These are phyloP conservation scores for Brasilioporus rufonigricans DNA, from an alignment of 768 basidiomycete species.

Conservation along the genomic window DNA sequence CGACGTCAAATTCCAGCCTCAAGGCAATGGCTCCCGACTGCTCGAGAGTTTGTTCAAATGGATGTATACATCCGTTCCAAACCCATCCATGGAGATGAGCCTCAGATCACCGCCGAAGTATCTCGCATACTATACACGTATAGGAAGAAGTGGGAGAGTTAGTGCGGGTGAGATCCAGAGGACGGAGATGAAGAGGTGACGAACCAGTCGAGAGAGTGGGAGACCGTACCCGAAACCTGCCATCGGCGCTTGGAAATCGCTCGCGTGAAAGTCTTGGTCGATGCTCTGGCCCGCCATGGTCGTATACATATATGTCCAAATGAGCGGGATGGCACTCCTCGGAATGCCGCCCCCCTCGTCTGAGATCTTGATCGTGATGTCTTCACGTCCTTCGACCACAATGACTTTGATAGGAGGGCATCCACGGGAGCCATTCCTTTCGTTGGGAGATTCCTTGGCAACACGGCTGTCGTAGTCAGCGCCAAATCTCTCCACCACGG, in stretches of 20 bases:
- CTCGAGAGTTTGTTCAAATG: slow-evolving; percentile 82
- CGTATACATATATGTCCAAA: slow-evolving; percentile 99
- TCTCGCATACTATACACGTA: slow-evolving; percentile 67
- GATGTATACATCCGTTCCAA: slow-evolving; percentile 92
- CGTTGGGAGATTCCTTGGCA: slow-evolving; percentile 6
- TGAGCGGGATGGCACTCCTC: slow-evolving; percentile 80
- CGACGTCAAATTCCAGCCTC: background rate
- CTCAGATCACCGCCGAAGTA: slow-evolving; percentile 94
- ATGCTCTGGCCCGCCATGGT: slow-evolving; percentile 74
- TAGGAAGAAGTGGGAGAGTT: slow-evolving; percentile 1
- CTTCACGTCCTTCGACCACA: slow-evolving; percentile 94
- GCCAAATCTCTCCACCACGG: slow-evolving; percentile 92
- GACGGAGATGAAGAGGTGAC: slow-evolving; percentile 50
- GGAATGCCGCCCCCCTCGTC: slow-evolving; percentile 96
- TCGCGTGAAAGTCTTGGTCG: slow-evolving; percentile 70
- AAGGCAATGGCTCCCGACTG: slow-evolving; percentile 27
- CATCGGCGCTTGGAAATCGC: slow-evolving; percentile 98
- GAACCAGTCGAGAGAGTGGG: slow-evolving; percentile 84
- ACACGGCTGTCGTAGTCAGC: slow-evolving; percentile 63
- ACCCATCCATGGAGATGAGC: slow-evolving; percentile 98
- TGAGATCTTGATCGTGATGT: slow-evolving; percentile 98
- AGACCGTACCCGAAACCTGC: slow-evolving; percentile 96
- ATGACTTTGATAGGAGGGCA: slow-evolving; percentile 41
- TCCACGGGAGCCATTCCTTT: slow-evolving; percentile 2
- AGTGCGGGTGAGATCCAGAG: slow-evolving; percentile 49